Percentiles rank a stretch among this genome's conserved stretches.
These are phyloP conservation scores for Piper betle DNA, from an alignment of 164 flowering plant species.

Conservation along the genomic window DNA sequence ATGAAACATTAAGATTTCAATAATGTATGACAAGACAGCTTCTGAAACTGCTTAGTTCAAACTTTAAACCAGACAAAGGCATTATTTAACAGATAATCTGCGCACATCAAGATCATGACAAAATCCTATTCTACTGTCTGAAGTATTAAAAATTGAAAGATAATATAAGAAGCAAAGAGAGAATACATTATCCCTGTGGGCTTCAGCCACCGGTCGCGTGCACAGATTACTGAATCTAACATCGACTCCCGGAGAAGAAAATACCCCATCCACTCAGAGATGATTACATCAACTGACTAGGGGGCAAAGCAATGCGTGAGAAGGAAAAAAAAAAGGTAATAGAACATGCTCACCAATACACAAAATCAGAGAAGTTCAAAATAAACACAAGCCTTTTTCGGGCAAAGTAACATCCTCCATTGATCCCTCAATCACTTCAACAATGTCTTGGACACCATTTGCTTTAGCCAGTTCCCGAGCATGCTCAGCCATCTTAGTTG, in stretches of 20 bases:
- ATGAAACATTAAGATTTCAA: neutral
- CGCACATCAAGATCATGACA: too few species aligned
- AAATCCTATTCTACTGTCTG: too few species aligned
- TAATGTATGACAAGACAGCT: neutral
- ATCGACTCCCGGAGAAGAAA: conserved; percentile 96
- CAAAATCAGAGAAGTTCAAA: too few species aligned
- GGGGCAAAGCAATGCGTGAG: conserved; percentile 5
- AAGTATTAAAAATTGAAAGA: too few species aligned
- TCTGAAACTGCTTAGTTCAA: neutral
- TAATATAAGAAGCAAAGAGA: neutral
- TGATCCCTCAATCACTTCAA: conserved; percentile 92
- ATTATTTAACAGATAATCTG: too few species aligned
- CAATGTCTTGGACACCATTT: conserved; percentile 50
- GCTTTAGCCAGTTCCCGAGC: conserved; percentile 76
- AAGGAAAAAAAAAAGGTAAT: neutral
- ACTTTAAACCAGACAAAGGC: too few species aligned
- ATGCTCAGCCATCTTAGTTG: conserved; percentile 89
- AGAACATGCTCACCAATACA: neutral
- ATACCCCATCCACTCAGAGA: conserved; percentile 99
- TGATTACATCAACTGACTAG: conserved; percentile 80
- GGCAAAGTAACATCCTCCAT: conserved; percentile 79
- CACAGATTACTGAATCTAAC: conserved; percentile 97
- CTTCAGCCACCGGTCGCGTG: conserved; percentile 95
- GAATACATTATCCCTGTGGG: conserved; percentile 83
- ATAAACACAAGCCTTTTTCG: conserved; percentile 54